A percentile compares a stretch with the other conserved stretches of the same genome.
Evolutionary conservation across 225 moss, liverwort and hornwort genomes (phyloP).

Genomic region (Takakia lepidozioides): DNA sequence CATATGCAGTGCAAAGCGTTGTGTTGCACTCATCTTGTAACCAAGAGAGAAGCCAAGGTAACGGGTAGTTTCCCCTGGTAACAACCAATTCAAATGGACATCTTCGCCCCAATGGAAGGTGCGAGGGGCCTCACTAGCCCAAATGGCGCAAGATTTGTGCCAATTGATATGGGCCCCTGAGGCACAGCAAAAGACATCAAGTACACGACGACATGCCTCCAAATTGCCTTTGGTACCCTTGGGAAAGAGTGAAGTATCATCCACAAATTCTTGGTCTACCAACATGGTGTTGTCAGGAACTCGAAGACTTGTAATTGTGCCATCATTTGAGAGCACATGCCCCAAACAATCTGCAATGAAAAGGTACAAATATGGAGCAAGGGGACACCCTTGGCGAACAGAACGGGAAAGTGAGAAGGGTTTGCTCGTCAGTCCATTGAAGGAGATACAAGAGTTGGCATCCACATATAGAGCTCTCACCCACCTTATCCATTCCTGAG

Average conservation of each 20-base stretch:
- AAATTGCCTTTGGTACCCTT: background rate
- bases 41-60: background rate
- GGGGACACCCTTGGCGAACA: background rate
- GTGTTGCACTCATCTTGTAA: background rate
- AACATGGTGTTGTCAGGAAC: background rate
- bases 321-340: background rate
- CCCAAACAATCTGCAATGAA: background rate
- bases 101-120: background rate
- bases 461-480: background rate
- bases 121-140: background rate
- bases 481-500: background rate
- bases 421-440: background rate
- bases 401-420: background rate
- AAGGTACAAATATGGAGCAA: background rate
- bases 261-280: background rate
- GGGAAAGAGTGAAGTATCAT: background rate
- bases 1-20: background rate
- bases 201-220: background rate
- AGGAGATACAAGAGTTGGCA: background rate
- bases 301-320: background rate
- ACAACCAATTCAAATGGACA: background rate
- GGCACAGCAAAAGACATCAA: background rate
- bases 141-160: background rate
- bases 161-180: background rate
- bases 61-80: background rate